These are phyloP conservation scores for Pseudocercospora macadamiae DNA, from an alignment of 2,329 filamentous ascomycete species.

Conservation along the genomic window DNA sequence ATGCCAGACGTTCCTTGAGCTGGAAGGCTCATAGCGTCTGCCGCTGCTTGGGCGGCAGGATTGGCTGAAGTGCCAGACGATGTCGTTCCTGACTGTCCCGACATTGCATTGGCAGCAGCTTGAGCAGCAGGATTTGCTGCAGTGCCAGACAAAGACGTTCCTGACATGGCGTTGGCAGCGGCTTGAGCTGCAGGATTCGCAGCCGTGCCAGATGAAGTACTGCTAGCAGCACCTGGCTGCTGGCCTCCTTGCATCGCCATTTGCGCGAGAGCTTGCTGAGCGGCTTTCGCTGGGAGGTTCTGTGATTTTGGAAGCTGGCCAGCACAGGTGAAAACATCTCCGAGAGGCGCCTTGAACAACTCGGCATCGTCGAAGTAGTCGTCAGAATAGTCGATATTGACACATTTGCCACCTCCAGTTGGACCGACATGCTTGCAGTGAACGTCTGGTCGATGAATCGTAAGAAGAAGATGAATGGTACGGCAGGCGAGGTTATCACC, in stretches of 20 bases:
- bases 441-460: conserved; percentile 28
- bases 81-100: conserved; percentile 13
- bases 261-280: neutral
- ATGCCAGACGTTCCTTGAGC: neutral
- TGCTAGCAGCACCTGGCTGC: neutral
- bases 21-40: conserved; percentile 39
- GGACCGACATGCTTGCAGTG: conserved; percentile 37
- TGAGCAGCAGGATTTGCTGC: conserved; percentile 22
- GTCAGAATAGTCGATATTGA: conserved; percentile 30
- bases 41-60: conserved; percentile 44
- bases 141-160: conserved; percentile 27
- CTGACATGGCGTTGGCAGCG: conserved; percentile 43
- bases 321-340: conserved; percentile 20
- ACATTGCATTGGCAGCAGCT: conserved; percentile 49
- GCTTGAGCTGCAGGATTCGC: conserved; percentile 41
- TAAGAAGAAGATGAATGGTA: conserved; percentile 46
- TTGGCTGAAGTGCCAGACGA: neutral
- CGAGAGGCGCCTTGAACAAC: conserved; percentile 22
- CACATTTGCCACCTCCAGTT: conserved; percentile 33
- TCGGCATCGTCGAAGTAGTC: conserved; percentile 32
- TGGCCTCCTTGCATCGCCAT: conserved; percentile 1
- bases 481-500: conserved; percentile 50
- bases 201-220: neutral
- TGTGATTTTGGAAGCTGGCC: conserved; percentile 4
- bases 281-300: neutral